Evolutionary conservation across 2,329 filamentous ascomycete species (phyloP).

Genomic region (Sarocladium strictum): DNA sequence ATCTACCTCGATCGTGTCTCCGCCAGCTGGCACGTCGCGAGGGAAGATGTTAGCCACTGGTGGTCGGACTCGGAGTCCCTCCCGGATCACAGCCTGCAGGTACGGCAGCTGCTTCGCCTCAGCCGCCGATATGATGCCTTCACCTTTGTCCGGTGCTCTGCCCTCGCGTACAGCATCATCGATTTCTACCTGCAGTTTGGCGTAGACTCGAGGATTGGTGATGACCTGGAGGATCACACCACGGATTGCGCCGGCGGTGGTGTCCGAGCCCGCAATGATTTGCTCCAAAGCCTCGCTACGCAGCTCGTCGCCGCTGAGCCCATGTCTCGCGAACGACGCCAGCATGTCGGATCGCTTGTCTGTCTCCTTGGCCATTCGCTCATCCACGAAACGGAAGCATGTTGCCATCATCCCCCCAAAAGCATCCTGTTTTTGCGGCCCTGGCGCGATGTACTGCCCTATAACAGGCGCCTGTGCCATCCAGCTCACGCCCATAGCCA

Average conservation of each 20-base stretch:
- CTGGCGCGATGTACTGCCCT: slow-evolving; percentile 28
- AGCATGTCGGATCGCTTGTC: slow-evolving; percentile 34
- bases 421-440: slow-evolving; percentile 21
- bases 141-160: neutral
- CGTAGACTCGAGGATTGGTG: no score
- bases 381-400: slow-evolving; percentile 22
- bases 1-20: slow-evolving; percentile 37
- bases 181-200: no score
- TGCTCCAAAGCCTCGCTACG: slow-evolving; percentile 23
- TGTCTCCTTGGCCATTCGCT: slow-evolving; percentile 31
- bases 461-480: slow-evolving; percentile 32
- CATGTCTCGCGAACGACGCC: slow-evolving; percentile 33
- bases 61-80: slow-evolving; percentile 49
- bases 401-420: slow-evolving; percentile 28
- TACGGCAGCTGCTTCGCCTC: slow-evolving; percentile 45
- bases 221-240: no score
- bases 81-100: slow-evolving; percentile 51
- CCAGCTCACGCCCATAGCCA: slow-evolving; percentile 34
- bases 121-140: slow-evolving; percentile 35
- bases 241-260: no score
- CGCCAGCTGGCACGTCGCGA: slow-evolving; percentile 45
- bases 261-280: neutral
- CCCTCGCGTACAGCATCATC: neutral
- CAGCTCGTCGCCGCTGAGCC: slow-evolving; percentile 22
- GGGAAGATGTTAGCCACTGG: slow-evolving; percentile 49